Evolutionary conservation across 257 asterid genomes (phyloP).

Genomic region (Echites panduratus): DNA sequence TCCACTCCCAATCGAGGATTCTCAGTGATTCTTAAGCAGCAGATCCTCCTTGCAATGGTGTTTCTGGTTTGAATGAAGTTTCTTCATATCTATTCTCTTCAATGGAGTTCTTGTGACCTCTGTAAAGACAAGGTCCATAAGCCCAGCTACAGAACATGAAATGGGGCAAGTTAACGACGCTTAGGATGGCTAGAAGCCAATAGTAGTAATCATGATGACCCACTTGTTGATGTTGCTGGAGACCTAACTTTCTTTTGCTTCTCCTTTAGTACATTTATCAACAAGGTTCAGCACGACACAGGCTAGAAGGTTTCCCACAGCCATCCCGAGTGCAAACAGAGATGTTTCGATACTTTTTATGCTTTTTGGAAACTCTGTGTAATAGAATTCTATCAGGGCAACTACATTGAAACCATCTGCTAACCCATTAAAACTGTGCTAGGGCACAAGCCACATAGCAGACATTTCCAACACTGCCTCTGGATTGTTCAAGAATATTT

Average conservation of each 20-base stretch:
- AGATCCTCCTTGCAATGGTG: too few relatives aligned
- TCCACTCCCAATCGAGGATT: too few relatives aligned
- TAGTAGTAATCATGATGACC: constrained; percentile 57
- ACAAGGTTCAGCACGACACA: constrained; percentile 42
- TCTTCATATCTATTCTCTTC: constrained; percentile 21
- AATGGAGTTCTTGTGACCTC: constrained; percentile 11
- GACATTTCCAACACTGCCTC: constrained; percentile 39
- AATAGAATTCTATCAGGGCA: constrained; percentile 64
- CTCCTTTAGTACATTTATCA: constrained; percentile 27
- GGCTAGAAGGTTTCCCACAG: too few relatives aligned
- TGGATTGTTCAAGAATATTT: constrained; percentile 38
- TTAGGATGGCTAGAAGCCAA: constrained; percentile 35
- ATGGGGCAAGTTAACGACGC: too few relatives aligned
- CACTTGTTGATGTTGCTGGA: constrained; percentile 42
- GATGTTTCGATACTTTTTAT: constrained; percentile 62
- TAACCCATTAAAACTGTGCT: too few relatives aligned
- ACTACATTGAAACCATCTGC: too few relatives aligned
- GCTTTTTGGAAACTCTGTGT: constrained; percentile 52
- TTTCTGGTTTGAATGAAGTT: too few relatives aligned
- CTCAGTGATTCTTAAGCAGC: too few relatives aligned
- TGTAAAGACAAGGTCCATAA: constrained; percentile 45
- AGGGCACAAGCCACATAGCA: too few relatives aligned
- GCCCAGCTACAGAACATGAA: constrained; percentile 45
- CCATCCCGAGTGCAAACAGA: too few relatives aligned
- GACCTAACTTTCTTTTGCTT: constrained; percentile 55